phyloP scores from a whole-genome alignment of 345 rosid species.

The Corchorus olitorius region DNA sequence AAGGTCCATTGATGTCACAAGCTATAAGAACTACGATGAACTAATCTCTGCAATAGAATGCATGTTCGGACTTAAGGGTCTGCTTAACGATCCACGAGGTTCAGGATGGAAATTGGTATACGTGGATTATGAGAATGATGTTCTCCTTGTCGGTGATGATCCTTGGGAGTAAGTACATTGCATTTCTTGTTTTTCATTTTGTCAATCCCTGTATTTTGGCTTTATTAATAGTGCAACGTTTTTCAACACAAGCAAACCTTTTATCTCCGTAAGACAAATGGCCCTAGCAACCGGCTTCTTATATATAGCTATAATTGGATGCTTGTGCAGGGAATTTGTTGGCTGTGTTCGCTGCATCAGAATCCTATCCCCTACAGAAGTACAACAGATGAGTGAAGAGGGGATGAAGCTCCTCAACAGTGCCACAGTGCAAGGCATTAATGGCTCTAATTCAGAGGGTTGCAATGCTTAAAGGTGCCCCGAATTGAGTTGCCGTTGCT shows the following conservation, averaged over 20 bases:
- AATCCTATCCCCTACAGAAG: constrained; percentile 92
- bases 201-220: neutral
- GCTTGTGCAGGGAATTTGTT: constrained; percentile 72
- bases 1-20: constrained; percentile 89
- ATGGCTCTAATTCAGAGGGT: constrained; percentile 36
- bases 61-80: constrained; percentile 94
- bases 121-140: constrained; percentile 95
- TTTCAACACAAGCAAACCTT: neutral
- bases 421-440: constrained; percentile 53
- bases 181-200: neutral
- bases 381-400: constrained; percentile 98
- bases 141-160: constrained; percentile 95
- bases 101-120: constrained; percentile 95
- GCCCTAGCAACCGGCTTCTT: neutral
- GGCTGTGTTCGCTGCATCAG: constrained; percentile 98
- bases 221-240: neutral
- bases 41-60: constrained; percentile 81
- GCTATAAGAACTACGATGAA: constrained; percentile 78
- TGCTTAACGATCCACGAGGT: constrained; percentile 75
- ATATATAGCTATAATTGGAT: neutral
- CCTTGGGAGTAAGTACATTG: constrained; percentile 90
- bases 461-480: constrained; percentile 19
- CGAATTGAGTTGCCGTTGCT: neutral
- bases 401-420: constrained; percentile 94
- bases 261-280: too few species aligned